Base-by-base conservation (phyloP, 1,284 basidiomycete genomes). In the Cryptococcus floricola region DNA sequence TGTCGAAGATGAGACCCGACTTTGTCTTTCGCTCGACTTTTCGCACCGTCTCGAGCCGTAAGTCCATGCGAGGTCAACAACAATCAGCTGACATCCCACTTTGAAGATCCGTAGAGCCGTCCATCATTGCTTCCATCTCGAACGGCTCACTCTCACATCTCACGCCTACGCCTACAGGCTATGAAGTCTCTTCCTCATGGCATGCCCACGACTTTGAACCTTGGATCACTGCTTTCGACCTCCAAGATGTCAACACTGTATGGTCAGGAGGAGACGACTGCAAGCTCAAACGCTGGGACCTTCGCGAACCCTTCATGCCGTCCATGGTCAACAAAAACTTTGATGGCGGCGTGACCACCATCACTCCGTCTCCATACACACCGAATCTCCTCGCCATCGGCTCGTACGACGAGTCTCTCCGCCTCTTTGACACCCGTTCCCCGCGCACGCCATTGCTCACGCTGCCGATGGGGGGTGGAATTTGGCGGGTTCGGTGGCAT, bases 231-330 rank as follows among this genome's bases (percentile, higher is more conserved):
- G 86, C 89, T 0, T 98, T 90, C 85, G 85, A 97, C 69, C 87
- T 88, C 63, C 93, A 89, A 87, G 78, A 90, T 58, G 77, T 80
- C 0, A 84, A 85, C 63, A 74, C 87, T 14, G 80, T 95, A 2
- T 97, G 91, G 80, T 93, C 91, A 14, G 94, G 92, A 88, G 95
- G 96, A 0, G 96, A 99, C 69, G 96, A 99, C 73, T 80, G 91
- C 27, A 87, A 83, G 60, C 77, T 98, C 65, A 95, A 93, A 75
- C 85, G 83, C 9, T 99, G 96, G 96, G 96, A 99, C 74, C 74
- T 86, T 39, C 82, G 91, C n/a, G 79, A 83, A 65, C 83, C 85
- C 42, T 69, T 77, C 0, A 79, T 78, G 13, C 86, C 94, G 0
- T 81, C 81, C 1, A 87, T 88, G 60, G 78, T 82, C 16, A 92